Conservation (phyloP, 306 rosid genomes). For the Prinsepia uniflora region DNA sequence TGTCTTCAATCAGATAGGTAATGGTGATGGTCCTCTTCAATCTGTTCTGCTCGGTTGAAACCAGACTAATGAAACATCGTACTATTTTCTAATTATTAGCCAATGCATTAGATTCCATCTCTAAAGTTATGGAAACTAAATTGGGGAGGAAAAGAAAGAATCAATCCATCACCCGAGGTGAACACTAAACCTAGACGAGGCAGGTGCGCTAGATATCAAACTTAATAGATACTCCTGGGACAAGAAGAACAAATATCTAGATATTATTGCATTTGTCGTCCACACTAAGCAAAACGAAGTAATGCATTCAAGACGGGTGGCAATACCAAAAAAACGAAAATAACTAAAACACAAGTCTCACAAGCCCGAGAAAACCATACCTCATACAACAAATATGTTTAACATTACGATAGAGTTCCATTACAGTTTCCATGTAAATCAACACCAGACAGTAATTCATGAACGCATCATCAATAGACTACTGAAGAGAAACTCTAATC, state of each 20-base stretch:
- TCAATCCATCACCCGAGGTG: background rate
- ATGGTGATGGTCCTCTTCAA: too few species aligned
- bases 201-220: background rate
- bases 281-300: too few species aligned
- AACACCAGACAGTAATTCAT: background rate
- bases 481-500: background rate
- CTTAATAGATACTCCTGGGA: background rate
- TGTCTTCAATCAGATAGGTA: too few species aligned
- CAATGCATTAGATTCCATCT: too few species aligned
- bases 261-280: too few species aligned
- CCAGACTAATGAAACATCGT: too few species aligned
- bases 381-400: background rate
- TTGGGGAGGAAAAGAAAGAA: background rate
- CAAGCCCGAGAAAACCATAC: background rate
- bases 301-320: too few species aligned
- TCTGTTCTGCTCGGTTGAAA: too few species aligned
- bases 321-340: background rate
- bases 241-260: too few species aligned
- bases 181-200: background rate
- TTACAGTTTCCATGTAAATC: background rate
- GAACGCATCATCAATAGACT: background rate
- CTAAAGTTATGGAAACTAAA: background rate
- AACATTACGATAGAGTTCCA: too few species aligned
- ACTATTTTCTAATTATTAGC: too few species aligned
- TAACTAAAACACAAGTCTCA: background rate